These are phyloP conservation scores for Bipolaris victoriae DNA, from an alignment of 2,329 filamentous ascomycete species.

Conservation along the genomic window DNA sequence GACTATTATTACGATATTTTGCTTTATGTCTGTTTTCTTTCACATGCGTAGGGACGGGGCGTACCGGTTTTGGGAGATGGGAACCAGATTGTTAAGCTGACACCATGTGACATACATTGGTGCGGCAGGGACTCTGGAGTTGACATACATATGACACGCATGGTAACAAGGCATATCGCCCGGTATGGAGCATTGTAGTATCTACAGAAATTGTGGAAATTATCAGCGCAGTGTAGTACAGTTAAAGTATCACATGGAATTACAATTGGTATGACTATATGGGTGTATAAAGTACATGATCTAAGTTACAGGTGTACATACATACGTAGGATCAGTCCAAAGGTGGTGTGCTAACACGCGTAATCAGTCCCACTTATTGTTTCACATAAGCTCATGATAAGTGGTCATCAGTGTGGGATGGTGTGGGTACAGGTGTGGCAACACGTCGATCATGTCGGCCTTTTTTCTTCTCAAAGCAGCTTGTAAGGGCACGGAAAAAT, in stretches of 20 bases:
- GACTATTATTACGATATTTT: neutral
- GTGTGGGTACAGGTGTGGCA: neutral
- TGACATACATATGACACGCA: constrained; percentile 2
- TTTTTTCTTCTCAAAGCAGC: too few species aligned
- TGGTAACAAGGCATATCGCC: neutral
- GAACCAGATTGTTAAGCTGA: constrained; percentile 10
- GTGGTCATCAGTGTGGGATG: neutral
- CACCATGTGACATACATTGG: constrained; percentile 1
- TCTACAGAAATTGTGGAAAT: constrained; percentile 8
- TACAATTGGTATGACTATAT: neutral
- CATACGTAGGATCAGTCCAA: neutral
- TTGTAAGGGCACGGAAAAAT: too few species aligned
- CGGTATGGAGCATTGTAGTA: neutral
- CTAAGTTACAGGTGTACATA: neutral
- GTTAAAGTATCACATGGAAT: constrained; percentile 6
- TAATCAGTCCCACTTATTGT: constrained; percentile 1
- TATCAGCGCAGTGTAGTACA: neutral
- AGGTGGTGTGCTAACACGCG: neutral
- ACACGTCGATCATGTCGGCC: neutral
- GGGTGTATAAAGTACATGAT: too few species aligned
- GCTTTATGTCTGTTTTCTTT: neutral
- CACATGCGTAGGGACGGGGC: neutral
- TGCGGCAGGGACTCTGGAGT: constrained; percentile 8
- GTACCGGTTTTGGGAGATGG: neutral
- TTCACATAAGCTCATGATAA: neutral